These are phyloP conservation scores for Pythium volutum DNA, from an alignment of 352 stramenopile species.

Conservation along the genomic window DNA sequence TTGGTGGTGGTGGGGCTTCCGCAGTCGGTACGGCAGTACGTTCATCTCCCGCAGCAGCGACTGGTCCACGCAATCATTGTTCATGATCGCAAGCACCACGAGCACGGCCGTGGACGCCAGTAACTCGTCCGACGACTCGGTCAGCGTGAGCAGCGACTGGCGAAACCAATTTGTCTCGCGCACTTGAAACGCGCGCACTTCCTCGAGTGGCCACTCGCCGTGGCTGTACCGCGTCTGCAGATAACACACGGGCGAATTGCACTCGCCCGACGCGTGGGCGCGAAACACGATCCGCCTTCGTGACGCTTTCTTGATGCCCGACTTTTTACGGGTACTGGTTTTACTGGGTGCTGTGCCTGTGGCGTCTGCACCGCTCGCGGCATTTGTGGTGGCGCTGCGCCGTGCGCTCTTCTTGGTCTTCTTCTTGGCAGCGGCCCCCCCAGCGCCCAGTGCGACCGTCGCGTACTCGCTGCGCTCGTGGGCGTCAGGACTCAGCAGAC, in stretches of 20 bases:
- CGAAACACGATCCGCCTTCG: conserved; percentile 38
- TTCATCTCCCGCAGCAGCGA: conserved; percentile 59
- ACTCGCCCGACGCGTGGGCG: conserved; percentile 46
- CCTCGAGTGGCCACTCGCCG: conserved; percentile 73
- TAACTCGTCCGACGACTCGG: conserved; percentile 60
- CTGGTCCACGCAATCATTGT: conserved; percentile 61
- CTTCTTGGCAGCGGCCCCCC: conserved; percentile 19
- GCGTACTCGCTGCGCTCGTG: conserved; percentile 62
- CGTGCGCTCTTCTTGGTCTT: conserved; percentile 12
- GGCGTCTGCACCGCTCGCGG: not conserved
- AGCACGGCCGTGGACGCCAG: conserved; percentile 60
- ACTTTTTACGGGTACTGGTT: conserved; percentile 29
- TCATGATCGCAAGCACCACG: conserved; percentile 59
- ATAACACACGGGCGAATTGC: conserved; percentile 71
- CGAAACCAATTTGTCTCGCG: conserved; percentile 51
- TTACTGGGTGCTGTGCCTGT: conserved; percentile 8
- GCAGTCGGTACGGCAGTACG: conserved; percentile 51
- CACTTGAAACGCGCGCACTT: conserved; percentile 56
- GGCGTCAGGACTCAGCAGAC: conserved; percentile 58
- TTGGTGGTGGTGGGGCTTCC: conserved; percentile 27
- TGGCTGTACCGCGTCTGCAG: conserved; percentile 72
- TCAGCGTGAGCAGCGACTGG: conserved; percentile 55
- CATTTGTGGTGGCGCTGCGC: not conserved
- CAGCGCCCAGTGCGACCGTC: conserved; percentile 45
- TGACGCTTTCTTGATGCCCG: conserved; percentile 14